Evolutionary conservation across 169 alveolate species (phyloP).

Genomic region (Babesia ovata): DNA sequence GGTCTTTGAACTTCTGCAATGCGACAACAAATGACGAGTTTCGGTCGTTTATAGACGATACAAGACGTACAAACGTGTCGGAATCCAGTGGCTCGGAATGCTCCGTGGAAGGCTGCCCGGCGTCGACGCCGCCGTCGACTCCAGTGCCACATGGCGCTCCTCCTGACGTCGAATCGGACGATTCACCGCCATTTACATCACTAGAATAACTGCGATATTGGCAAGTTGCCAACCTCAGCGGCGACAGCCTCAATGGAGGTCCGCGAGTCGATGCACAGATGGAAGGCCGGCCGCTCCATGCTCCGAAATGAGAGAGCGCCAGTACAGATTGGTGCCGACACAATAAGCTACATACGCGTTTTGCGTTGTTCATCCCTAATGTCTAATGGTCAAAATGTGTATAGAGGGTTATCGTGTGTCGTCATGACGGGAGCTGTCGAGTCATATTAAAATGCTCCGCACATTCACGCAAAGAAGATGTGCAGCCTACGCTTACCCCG

Average conservation of each 20-base stretch:
- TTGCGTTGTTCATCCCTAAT: conserved; percentile 9
- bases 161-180: neutral
- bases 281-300: conserved; percentile 2
- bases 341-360: neutral
- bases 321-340: neutral
- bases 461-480: conserved; percentile 1
- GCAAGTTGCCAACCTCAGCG: neutral
- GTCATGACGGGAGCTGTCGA: neutral
- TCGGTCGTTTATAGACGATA: conserved; percentile 17
- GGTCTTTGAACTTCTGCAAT: conserved; percentile 39
- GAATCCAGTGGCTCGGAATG: neutral
- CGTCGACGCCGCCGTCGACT: neutral
- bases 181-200: neutral
- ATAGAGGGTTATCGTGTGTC: neutral
- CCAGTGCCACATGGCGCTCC: neutral
- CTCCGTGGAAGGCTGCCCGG: neutral
- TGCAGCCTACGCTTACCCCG: conserved; percentile 62
- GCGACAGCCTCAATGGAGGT: neutral
- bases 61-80: conserved; percentile 14
- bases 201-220: conserved; percentile 11
- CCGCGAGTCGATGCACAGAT: neutral
- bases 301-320: neutral
- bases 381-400: neutral
- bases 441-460: conserved; percentile 5
- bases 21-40: conserved; percentile 8